phyloP scores from a whole-genome alignment of 768 basidiomycete genomes.

The Sistotremastrum niveocremeum region DNA sequence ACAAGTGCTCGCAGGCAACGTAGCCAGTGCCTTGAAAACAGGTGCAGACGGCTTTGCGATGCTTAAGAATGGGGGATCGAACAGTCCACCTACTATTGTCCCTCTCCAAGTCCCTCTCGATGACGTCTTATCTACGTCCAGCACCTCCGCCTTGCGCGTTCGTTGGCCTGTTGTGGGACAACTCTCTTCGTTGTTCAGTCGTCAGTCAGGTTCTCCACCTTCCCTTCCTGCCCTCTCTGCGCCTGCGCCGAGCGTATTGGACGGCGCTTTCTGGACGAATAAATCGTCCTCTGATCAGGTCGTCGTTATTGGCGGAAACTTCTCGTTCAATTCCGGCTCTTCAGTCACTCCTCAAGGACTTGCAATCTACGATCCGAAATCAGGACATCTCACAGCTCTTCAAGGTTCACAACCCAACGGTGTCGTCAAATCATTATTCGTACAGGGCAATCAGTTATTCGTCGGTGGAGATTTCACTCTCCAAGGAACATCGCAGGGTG shows the following conservation, averaged over 20 bases:
- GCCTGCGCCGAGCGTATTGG: constrained; percentile 67
- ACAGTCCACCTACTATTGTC: constrained; percentile 40
- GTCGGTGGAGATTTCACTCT: constrained; percentile 78
- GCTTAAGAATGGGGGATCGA: constrained; percentile 45
- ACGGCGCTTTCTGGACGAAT: constrained; percentile 87
- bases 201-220: constrained; percentile 32
- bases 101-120: constrained; percentile 50
- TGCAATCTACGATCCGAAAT: constrained; percentile 54
- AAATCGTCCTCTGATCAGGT: constrained; percentile 42
- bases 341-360: constrained; percentile 34
- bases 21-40: constrained; percentile 40
- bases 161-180: too few species aligned
- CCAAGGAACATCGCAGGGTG: constrained; percentile 25
- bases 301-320: constrained; percentile 81
- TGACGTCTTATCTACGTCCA: constrained; percentile 19
- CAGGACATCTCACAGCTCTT: constrained; percentile 37
- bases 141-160: constrained; percentile 14
- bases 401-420: constrained; percentile 55
- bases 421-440: constrained; percentile 61
- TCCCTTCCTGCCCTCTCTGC: constrained; percentile 45
- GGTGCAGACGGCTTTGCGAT: constrained; percentile 73
- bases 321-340: constrained; percentile 39
- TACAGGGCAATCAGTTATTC: constrained; percentile 56
- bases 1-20: constrained; percentile 60
- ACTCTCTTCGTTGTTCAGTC: constrained; percentile 24